Percentiles rank a stretch among this genome's conserved stretches.
Evolutionary conservation across 2,329 filamentous ascomycete species (phyloP).

Genomic region (Decorospora gaudefroyi): DNA sequence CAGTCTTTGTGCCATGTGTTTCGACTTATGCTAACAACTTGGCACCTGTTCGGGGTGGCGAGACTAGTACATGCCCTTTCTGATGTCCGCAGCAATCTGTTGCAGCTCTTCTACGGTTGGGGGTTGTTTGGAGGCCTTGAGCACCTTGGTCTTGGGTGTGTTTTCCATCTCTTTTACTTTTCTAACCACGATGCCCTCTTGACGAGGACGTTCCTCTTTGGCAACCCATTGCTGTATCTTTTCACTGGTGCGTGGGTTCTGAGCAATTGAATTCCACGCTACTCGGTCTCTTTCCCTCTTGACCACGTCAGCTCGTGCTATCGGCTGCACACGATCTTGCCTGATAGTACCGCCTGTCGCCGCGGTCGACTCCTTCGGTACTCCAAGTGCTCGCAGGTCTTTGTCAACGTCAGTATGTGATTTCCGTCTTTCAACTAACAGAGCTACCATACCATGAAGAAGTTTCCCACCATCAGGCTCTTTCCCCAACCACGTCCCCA

Average conservation of each 20-base stretch:
- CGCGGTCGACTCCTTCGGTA: neutral
- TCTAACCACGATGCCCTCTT: conserved; percentile 1
- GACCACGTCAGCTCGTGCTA: neutral
- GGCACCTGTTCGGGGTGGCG: too few species aligned
- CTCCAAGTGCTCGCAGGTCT: conserved; percentile 25
- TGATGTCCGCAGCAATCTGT: conserved; percentile 30
- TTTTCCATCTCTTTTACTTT: conserved; percentile 9
- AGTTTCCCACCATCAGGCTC: conserved; percentile 31
- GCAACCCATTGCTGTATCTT: neutral
- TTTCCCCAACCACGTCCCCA: conserved; percentile 28
- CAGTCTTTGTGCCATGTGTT: too few species aligned
- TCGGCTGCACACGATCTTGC: neutral
- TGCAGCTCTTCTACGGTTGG: conserved; percentile 31
- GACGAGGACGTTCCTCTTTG: neutral
- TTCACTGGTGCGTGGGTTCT: too few species aligned
- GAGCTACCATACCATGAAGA: conserved; percentile 22
- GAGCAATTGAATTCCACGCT: too few species aligned
- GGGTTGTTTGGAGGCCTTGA: conserved; percentile 12
- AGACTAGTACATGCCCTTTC: conserved; percentile 23
- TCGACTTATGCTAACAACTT: too few species aligned
- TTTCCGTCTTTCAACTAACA: too few species aligned
- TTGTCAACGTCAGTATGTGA: neutral
- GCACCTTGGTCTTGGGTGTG: neutral
- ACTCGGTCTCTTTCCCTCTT: neutral
- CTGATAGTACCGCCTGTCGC: neutral